Evolutionary conservation across 176 grass and related monocot genomes (phyloP).

Genomic region (Eremochloa ophiuroides): DNA sequence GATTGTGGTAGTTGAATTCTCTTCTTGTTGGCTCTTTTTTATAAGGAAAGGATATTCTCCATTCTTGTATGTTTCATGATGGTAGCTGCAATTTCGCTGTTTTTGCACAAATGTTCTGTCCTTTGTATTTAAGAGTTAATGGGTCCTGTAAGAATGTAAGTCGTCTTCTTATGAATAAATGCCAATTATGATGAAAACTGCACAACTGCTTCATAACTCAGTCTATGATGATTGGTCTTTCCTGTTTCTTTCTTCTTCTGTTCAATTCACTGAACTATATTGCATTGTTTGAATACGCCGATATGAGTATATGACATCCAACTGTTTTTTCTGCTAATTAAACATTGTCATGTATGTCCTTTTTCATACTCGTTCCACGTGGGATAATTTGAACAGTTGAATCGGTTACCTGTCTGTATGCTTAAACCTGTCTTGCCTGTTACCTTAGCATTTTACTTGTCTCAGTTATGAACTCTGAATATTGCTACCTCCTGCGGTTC

Average conservation of each 20-base stretch:
- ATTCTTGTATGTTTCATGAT: constrained; percentile 24
- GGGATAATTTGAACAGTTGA: not conserved
- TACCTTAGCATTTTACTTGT: not conserved
- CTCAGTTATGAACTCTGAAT: not conserved
- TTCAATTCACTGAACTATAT: constrained; percentile 6
- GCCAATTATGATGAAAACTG: not conserved
- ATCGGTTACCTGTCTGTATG: not conserved
- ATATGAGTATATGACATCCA: constrained; percentile 38
- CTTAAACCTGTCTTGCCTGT: not conserved
- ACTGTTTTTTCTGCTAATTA: constrained; percentile 43
- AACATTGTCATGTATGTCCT: not conserved
- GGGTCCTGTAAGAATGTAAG: not conserved
- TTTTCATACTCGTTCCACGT: not conserved
- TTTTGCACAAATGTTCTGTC: not conserved
- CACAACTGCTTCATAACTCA: not conserved
- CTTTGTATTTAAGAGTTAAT: constrained; percentile 2
- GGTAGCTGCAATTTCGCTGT: constrained; percentile 26
- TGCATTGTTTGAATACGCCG: not conserved
- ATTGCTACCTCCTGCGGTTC: not conserved
- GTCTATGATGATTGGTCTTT: not conserved
- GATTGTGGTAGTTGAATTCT: not conserved
- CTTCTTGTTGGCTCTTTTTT: constrained; percentile 16
- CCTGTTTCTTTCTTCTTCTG: not conserved
- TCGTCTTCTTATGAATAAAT: not conserved
- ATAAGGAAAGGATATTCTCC: constrained; percentile 1